Conservation (phyloP, 2,329 filamentous ascomycete genomes). For the Volutella citrinella region DNA sequence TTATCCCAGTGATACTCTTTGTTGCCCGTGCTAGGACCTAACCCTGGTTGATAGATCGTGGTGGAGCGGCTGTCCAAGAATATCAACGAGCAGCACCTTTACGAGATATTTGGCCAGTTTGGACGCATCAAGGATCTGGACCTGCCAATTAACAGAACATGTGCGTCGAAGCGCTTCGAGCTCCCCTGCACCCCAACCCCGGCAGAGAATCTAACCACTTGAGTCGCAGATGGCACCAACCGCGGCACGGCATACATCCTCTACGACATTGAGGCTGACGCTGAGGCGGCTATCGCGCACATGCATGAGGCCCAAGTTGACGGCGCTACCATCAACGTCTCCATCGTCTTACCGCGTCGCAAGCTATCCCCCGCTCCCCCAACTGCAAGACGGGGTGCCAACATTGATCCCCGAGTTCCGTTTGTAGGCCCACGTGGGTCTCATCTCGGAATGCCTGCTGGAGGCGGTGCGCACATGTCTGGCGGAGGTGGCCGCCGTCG, state of each 20-base stretch:
- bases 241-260: constrained; percentile 92
- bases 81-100: constrained; percentile 81
- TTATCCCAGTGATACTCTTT: too few relatives aligned
- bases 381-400: constrained; percentile 60
- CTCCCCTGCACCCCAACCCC: constrained; percentile 7
- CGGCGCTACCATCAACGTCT: constrained; percentile 78
- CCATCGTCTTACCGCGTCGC: constrained; percentile 79
- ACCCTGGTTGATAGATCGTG: constrained; percentile 65
- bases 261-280: constrained; percentile 72
- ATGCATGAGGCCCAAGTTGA: constrained; percentile 99
- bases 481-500: constrained; percentile 32
- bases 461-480: too few relatives aligned
- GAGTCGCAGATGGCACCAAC: constrained; percentile 71
- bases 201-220: constrained; percentile 13
- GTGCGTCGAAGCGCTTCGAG: constrained; percentile 47
- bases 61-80: constrained; percentile 96
- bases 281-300: constrained; percentile 84
- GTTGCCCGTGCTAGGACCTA: constrained; percentile 4
- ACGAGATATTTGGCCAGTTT: constrained; percentile 89
- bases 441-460: constrained; percentile 20
- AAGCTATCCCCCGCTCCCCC: constrained; percentile 81
- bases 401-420: constrained; percentile 49
- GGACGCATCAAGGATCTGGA: constrained; percentile 84
- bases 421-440: constrained; percentile 31
- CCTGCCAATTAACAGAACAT: constrained; percentile 82